Conservation (phyloP, 2,329 filamentous ascomycete genomes). For the Dryadomyces quercivorus region DNA sequence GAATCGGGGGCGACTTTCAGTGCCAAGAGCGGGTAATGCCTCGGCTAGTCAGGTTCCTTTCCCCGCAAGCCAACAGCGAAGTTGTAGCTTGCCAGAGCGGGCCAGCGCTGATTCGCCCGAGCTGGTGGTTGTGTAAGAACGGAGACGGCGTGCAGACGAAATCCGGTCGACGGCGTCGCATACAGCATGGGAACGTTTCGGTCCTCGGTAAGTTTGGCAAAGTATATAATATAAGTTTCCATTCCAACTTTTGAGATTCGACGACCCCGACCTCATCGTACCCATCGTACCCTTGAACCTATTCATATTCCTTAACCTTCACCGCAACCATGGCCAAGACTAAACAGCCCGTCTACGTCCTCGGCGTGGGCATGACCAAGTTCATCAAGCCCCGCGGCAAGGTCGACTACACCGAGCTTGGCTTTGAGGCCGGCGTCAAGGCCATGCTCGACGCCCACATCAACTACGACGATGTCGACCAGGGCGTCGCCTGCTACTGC, state of each 20-base stretch:
- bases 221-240: too few relatives aligned
- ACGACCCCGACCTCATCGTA: background rate
- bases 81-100: too few relatives aligned
- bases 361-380: constrained; percentile 97
- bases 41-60: background rate
- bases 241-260: background rate
- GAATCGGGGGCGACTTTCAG: background rate
- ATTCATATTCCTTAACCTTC: too few relatives aligned
- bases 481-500: constrained; percentile 94
- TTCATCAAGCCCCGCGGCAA: constrained; percentile 96
- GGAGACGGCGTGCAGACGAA: too few relatives aligned
- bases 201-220: too few relatives aligned
- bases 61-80: background rate
- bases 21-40: background rate
- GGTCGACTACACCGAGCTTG: constrained; percentile 88
- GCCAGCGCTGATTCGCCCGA: too few relatives aligned
- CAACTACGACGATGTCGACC: constrained; percentile 92
- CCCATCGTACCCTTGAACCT: too few relatives aligned
- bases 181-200: too few relatives aligned
- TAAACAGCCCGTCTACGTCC: constrained; percentile 60
- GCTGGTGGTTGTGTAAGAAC: too few relatives aligned
- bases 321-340: constrained; percentile 30
- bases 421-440: constrained; percentile 85
- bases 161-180: too few relatives aligned
- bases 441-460: constrained; percentile 77